phyloP scores from a whole-genome alignment of 148 eudicot species.

The Nepenthes mirabilis region DNA sequence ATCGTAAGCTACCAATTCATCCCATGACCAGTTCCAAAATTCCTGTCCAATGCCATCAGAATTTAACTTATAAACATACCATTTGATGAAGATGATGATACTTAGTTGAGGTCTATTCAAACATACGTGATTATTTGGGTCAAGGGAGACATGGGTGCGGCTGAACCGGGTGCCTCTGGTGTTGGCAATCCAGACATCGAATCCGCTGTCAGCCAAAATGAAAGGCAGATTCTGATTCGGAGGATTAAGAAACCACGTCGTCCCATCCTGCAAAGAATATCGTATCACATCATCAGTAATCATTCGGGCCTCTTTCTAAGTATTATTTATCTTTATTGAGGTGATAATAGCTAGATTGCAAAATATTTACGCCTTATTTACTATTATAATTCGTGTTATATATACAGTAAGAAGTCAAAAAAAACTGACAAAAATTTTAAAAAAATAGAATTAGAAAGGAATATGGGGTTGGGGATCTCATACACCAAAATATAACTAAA shows the following conservation, averaged over 20 bases:
- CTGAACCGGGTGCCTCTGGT: slow-evolving; percentile 44
- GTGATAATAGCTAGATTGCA: too few relatives aligned
- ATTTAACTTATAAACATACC: background rate
- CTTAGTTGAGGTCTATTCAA: too few relatives aligned
- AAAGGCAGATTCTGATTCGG: slow-evolving; percentile 38
- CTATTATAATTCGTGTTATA: too few relatives aligned
- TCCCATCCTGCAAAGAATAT: slow-evolving; percentile 32
- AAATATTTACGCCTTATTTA: too few relatives aligned
- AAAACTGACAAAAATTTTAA: too few relatives aligned
- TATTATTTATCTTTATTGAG: too few relatives aligned
- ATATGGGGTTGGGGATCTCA: too few relatives aligned
- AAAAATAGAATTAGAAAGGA: too few relatives aligned
- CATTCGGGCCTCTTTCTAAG: too few relatives aligned
- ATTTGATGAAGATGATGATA: background rate
- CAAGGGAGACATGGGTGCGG: slow-evolving; percentile 29
- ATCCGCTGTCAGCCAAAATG: slow-evolving; percentile 43
- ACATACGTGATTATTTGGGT: slow-evolving; percentile 1
- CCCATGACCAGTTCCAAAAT: slow-evolving; percentile 85
- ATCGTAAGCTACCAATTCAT: slow-evolving; percentile 51
- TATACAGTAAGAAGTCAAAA: too few relatives aligned
- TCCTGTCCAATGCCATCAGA: slow-evolving; percentile 16
- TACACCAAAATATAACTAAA: too few relatives aligned
- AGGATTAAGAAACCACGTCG: slow-evolving; percentile 40
- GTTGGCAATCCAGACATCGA: slow-evolving; percentile 52
- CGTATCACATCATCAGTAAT: too few relatives aligned